These are phyloP conservation scores for Penicillium brasilianum DNA, from an alignment of 2,329 filamentous ascomycete genomes.

Conservation along the genomic window DNA sequence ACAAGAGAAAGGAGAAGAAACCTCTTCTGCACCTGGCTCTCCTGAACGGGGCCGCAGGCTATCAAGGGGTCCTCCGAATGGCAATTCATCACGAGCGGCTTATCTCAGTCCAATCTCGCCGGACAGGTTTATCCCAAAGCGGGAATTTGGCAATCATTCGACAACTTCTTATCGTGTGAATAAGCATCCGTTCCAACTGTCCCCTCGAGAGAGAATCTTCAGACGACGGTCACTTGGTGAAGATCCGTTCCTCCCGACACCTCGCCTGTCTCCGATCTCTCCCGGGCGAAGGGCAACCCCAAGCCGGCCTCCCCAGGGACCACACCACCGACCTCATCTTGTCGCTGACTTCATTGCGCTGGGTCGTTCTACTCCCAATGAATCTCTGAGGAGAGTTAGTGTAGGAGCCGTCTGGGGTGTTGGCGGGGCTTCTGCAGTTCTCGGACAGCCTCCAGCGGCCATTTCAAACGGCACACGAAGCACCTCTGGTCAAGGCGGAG, in stretches of 20 bases:
- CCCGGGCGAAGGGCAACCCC: slow-evolving; percentile 20
- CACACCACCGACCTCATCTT: slow-evolving; percentile 43
- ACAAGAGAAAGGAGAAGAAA: slow-evolving; percentile 20
- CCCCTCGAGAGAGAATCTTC: slow-evolving; percentile 52
- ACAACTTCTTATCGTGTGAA: slow-evolving; percentile 59
- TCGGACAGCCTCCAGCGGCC: slow-evolving; percentile 48
- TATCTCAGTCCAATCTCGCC: slow-evolving; percentile 44
- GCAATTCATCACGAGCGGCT: slow-evolving; percentile 14
- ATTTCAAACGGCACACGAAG: slow-evolving; percentile 68
- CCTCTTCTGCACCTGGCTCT: neutral
- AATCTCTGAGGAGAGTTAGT: slow-evolving; percentile 60
- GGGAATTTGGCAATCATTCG: slow-evolving; percentile 48
- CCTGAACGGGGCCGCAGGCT: slow-evolving; percentile 21
- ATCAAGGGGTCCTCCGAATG: slow-evolving; percentile 23
- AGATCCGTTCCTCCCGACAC: slow-evolving; percentile 60
- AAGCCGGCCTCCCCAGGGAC: slow-evolving; percentile 24
- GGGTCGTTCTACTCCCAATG: slow-evolving; percentile 19
- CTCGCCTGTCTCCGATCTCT: slow-evolving; percentile 28
- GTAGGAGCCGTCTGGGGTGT: slow-evolving; percentile 76
- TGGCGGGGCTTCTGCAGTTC: slow-evolving; percentile 68
- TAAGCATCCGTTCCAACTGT: slow-evolving; percentile 54
- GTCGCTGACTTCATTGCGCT: slow-evolving; percentile 34
- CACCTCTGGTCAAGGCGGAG: slow-evolving; percentile 71
- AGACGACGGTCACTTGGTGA: slow-evolving; percentile 50
- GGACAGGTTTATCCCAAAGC: slow-evolving; percentile 64